Evolutionary conservation across 306 rosid genomes (phyloP).

Genomic region (Cicer cuneatum): DNA sequence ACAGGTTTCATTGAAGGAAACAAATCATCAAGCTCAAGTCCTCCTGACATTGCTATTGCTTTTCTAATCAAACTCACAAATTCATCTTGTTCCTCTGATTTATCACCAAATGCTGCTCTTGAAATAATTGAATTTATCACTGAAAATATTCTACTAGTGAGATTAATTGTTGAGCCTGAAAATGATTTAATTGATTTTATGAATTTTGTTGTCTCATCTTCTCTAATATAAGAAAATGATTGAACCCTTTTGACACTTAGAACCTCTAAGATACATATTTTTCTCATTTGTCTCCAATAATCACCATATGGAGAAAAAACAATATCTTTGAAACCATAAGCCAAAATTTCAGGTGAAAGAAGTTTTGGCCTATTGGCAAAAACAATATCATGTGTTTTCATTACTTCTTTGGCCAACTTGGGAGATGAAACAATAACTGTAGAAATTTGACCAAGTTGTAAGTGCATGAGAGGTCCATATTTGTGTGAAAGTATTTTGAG

Average conservation of each 20-base stretch:
- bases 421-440: constrained; percentile 20
- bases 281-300: constrained; percentile 18
- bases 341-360: constrained; percentile 10
- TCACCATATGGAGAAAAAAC: constrained; percentile 1
- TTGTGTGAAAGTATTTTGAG: not conserved
- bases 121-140: not conserved
- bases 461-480: constrained; percentile 5
- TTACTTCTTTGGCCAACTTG: constrained; percentile 18
- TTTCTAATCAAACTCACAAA: not conserved
- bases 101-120: constrained; percentile 5
- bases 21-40: constrained; percentile 6
- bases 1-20: not conserved
- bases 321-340: not conserved
- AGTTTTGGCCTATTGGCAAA: constrained; percentile 26
- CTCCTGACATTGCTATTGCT: not conserved
- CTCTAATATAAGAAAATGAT: not conserved
- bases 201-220: not conserved
- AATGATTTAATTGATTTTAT: not conserved
- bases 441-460: constrained; percentile 39
- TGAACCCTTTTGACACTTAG: constrained; percentile 3
- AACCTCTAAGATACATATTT: constrained; percentile 12
- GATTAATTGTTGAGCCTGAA: not conserved
- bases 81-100: not conserved
- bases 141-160: not conserved
- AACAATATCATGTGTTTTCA: constrained; percentile 30